Conservation (phyloP, 768 basidiomycete genomes). For the Suillus placidus region DNA sequence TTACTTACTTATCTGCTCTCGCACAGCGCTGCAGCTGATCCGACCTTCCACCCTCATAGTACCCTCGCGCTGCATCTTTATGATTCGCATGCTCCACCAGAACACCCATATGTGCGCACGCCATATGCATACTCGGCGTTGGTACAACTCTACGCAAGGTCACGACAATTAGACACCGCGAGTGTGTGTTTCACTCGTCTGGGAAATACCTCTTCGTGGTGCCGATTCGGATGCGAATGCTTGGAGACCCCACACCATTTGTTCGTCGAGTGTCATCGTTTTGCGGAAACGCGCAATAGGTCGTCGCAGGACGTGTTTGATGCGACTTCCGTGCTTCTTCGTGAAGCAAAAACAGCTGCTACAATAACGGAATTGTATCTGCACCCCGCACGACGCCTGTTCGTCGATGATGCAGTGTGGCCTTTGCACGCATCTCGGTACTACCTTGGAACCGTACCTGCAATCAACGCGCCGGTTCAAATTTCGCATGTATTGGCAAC, state of each 20-base stretch:
- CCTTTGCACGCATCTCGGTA: too few species aligned
- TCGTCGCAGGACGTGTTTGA: neutral
- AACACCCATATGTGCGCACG: constrained; percentile 21
- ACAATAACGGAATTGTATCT: neutral
- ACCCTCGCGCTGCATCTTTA: too few species aligned
- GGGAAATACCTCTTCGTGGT: neutral
- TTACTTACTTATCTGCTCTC: too few species aligned
- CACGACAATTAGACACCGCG: constrained; percentile 26
- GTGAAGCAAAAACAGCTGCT: neutral
- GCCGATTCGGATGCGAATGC: neutral
- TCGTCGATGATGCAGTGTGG: too few species aligned
- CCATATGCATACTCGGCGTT: constrained; percentile 23
- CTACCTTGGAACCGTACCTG: neutral
- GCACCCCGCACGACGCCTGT: too few species aligned
- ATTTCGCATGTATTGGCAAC: neutral
- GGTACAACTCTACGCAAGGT: constrained; percentile 25
- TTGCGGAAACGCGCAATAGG: neutral
- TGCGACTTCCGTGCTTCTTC: neutral
- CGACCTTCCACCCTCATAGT: too few species aligned
- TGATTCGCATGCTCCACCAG: constrained; percentile 12
- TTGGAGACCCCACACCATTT: neutral
- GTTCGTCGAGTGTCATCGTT: neutral
- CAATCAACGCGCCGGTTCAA: neutral
- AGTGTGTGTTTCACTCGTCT: neutral
- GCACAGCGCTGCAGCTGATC: too few species aligned